These are phyloP conservation scores for Phytophthora idaei DNA, from an alignment of 352 stramenopile genomes.

Conservation along the genomic window DNA sequence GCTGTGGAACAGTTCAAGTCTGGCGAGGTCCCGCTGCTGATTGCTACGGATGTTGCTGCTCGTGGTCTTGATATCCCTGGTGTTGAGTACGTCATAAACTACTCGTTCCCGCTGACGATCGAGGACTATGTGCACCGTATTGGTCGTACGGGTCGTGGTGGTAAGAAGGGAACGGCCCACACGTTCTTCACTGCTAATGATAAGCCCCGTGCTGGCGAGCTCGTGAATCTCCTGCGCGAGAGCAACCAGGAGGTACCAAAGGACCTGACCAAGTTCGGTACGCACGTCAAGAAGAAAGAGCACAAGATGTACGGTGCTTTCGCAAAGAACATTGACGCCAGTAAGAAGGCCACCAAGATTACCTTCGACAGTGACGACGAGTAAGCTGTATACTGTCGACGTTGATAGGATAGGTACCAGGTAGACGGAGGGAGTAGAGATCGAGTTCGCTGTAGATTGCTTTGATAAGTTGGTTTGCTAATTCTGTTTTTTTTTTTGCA, in stretches of 20 bases:
- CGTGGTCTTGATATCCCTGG: conserved; percentile 97
- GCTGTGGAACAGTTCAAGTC: conserved; percentile 96
- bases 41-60: conserved; percentile 97
- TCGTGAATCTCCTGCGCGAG: conserved; percentile 96
- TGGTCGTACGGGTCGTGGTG: conserved; percentile 93
- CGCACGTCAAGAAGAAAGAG: conserved; percentile 99
- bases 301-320: conserved; percentile 99
- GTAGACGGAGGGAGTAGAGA: conserved; percentile 11
- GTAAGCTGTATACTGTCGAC: conserved; percentile 35
- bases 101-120: conserved; percentile 97
- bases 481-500: background rate
- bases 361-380: conserved; percentile 92
- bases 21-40: conserved; percentile 93
- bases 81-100: conserved; percentile 98
- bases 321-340: conserved; percentile 93
- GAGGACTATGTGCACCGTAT: conserved; percentile 98
- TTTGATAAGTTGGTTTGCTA: conserved; percentile 33
- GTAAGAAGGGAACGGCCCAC: conserved; percentile 94
- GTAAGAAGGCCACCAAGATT: conserved; percentile 98
- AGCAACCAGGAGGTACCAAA: conserved; percentile 93
- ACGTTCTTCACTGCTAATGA: conserved; percentile 98
- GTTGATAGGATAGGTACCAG: conserved; percentile 33
- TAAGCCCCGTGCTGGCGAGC: conserved; percentile 95
- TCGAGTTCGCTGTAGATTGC: conserved; percentile 38
- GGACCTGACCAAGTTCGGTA: conserved; percentile 97